Base-by-base conservation (phyloP, 192 early-diverging fungal species). In the Martensiomyces pterosporus region DNA sequence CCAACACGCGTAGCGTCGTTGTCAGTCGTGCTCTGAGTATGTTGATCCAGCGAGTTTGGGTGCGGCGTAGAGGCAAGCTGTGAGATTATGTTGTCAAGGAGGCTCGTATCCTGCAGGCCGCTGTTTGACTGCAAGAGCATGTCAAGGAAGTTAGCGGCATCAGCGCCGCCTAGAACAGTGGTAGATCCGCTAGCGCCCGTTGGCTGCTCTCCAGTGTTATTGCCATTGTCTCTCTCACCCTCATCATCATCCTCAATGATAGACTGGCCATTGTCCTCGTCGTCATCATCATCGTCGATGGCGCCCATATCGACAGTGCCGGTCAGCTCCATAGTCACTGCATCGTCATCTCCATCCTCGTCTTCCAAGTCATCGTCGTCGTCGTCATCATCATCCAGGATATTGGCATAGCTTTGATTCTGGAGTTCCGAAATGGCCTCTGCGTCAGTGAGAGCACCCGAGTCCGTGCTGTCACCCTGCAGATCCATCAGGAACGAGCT, bases 251-350 rank as follows among this genome's bases (percentile, higher is more conserved):
- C 15, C 3, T n/a, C 24, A 32, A 12, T 5, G 29, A 5, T 32
- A n/a, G n/a, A n/a, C n/a, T n/a, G n/a, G n/a, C n/a, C 1, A 22
- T 39, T n/a, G 32, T 8, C 15, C 4, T 14, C 19, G 17, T 38
- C 14, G 4, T 49, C 37, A 5, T 5, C 29, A 12, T 10, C 29
- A 32, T 32, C 12, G 9, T 23, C 10, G 8, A 65, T 49, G 5
- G 42, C 64, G 2, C 64, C 55, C 64, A 58, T 55, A 15, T 66
- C 52, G 8, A 67, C 45, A 23, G 56, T 59, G 19, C 64, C 64
- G 6, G 64, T 67, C 4, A 67, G 52, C 57, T 67, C 64, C 64
- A 67, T 67, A 9, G 64, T 67, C 17, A 59, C 51, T n/a, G 64
- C 56, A 25, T 66, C 64, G n/a, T 66, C 63, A n/a, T 57, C 63